Evolutionary conservation across 176 grass and related monocot genomes (phyloP).

Genomic region (Eleusine indica): DNA sequence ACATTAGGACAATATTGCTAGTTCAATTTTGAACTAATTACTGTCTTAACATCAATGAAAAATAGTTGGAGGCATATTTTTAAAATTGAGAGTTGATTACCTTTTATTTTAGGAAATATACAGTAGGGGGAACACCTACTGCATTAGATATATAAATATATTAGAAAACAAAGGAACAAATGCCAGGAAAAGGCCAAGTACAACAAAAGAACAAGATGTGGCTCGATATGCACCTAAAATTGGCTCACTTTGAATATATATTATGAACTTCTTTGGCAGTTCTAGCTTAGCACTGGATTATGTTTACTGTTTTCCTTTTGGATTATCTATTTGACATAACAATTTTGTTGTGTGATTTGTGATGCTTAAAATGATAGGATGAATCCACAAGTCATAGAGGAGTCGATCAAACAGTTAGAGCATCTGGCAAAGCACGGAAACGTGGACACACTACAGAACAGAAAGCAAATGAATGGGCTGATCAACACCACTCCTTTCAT

Average conservation of each 20-base stretch:
- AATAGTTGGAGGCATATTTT: too few relatives aligned
- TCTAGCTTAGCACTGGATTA: neutral
- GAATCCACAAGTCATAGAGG: constrained; percentile 37
- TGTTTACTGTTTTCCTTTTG: neutral
- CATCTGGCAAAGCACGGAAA: constrained; percentile 41
- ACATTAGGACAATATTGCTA: too few relatives aligned
- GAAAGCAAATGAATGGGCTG: constrained; percentile 37
- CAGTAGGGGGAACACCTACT: too few relatives aligned
- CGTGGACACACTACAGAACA: constrained; percentile 30
- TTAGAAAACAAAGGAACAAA: too few relatives aligned
- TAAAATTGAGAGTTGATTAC: too few relatives aligned
- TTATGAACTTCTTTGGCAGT: neutral
- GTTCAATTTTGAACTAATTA: too few relatives aligned
- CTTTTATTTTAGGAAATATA: too few relatives aligned
- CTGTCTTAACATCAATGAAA: too few relatives aligned
- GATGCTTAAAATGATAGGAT: constrained; percentile 39
- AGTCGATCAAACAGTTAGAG: constrained; percentile 35
- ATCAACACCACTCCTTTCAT: constrained; percentile 16
- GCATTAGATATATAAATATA: too few relatives aligned
- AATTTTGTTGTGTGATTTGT: neutral
- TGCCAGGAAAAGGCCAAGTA: too few relatives aligned
- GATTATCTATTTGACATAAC: neutral
- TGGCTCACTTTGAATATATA: neutral
- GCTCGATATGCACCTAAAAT: neutral
- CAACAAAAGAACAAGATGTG: too few relatives aligned